A percentile compares a stretch with the other conserved stretches of the same genome.
Evolutionary conservation across 805 yeast species (phyloP).

Genomic region (Monosporozyma solicola): DNA sequence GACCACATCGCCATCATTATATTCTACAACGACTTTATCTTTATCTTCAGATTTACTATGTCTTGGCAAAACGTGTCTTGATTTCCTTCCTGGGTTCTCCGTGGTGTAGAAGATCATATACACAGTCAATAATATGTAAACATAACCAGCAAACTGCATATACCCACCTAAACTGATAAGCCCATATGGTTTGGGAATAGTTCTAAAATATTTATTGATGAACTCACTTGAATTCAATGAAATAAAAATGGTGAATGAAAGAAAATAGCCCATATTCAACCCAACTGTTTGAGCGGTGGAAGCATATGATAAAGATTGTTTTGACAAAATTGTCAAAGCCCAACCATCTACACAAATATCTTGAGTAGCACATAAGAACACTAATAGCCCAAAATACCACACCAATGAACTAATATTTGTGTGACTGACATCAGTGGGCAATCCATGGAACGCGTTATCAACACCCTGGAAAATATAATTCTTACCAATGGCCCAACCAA

Average conservation of each 20-base stretch:
- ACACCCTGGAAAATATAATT: conserved; percentile 39
- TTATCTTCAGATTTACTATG: conserved; percentile 2
- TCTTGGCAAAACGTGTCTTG: neutral
- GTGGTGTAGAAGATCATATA: conserved; percentile 49
- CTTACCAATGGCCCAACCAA: conserved; percentile 45
- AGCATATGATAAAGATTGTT: conserved; percentile 75
- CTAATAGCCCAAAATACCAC: conserved; percentile 60
- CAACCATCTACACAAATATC: conserved; percentile 99
- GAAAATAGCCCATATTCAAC: conserved; percentile 83
- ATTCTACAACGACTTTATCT: conserved; percentile 12
- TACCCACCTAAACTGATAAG: conserved; percentile 66
- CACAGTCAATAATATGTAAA: conserved; percentile 59
- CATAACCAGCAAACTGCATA: conserved; percentile 66
- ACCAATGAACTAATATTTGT: conserved; percentile 41
- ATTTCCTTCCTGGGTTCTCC: conserved; percentile 53
- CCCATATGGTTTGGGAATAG: conserved; percentile 52
- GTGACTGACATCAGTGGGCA: conserved; percentile 6
- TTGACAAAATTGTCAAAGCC: conserved; percentile 84
- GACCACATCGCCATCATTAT: conserved; percentile 26
- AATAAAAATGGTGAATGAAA: conserved; percentile 82
- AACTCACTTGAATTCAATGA: conserved; percentile 89
- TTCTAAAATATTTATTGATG: conserved; percentile 74
- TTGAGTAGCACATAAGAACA: conserved; percentile 90
- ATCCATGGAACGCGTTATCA: conserved; percentile 20
- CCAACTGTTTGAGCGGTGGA: conserved; percentile 98